Percentiles rank a stretch among this genome's conserved stretches.
Conservation (phyloP, 2,329 filamentous ascomycete species). For the Bipolaris sorokiniana region DNA sequence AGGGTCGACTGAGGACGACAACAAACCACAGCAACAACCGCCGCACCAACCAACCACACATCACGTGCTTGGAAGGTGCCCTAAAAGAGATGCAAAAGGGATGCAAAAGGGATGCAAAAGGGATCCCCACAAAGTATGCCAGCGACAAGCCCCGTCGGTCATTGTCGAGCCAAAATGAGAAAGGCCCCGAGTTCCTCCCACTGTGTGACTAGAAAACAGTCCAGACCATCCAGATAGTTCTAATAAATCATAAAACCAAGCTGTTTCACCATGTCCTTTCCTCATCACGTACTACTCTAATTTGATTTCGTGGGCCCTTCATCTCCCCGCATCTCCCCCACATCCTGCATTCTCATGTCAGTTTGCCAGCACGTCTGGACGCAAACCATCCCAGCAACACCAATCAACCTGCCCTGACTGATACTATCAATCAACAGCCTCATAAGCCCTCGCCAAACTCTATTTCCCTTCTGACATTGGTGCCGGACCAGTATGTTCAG, state of each 20-base stretch:
- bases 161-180: background rate
- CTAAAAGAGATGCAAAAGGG: background rate
- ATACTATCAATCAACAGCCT: background rate
- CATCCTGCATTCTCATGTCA: background rate
- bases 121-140: background rate
- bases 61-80: background rate
- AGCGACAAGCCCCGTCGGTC: background rate
- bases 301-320: background rate
- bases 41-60: background rate
- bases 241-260: background rate
- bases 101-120: background rate
- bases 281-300: background rate
- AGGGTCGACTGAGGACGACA: constrained; percentile 42
- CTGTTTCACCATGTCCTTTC: constrained; percentile 1
- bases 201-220: background rate
- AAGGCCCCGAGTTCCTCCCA: background rate
- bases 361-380: background rate
- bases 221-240: background rate
- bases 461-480: background rate
- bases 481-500: background rate
- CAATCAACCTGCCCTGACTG: background rate
- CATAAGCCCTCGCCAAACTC: background rate
- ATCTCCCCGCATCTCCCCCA: background rate
- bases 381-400: background rate
- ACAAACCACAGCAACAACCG: background rate